Evolutionary conservation across 495 filamentous ascomycete genomes (phyloP).

Genomic region (Diplogelasinospora grovesii): DNA sequence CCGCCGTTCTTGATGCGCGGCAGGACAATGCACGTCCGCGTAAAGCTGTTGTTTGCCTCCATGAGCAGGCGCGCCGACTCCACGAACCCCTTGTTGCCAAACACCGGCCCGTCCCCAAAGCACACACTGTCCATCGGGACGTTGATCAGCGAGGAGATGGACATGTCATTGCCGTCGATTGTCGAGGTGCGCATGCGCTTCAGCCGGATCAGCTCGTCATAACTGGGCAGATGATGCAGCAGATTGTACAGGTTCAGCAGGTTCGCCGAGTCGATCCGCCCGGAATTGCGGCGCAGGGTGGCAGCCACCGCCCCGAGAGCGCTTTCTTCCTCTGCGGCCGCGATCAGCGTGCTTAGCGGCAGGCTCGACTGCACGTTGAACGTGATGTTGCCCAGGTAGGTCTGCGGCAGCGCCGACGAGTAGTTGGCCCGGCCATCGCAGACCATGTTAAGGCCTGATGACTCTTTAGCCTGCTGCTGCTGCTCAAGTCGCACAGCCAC

Average conservation of each 20-base stretch:
- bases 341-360: neutral
- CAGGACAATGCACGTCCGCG: slow-evolving; percentile 6
- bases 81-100: slow-evolving; percentile 7
- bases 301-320: slow-evolving; percentile 2
- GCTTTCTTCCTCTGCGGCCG: slow-evolving; percentile 1
- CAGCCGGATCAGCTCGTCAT: slow-evolving; percentile 1
- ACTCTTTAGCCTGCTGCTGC: neutral
- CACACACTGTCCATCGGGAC: slow-evolving; percentile 8
- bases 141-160: slow-evolving; percentile 10
- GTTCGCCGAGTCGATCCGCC: neutral
- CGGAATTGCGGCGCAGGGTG: slow-evolving; percentile 3
- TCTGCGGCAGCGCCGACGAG: slow-evolving; percentile 4
- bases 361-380: slow-evolving; percentile 1
- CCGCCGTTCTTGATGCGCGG: slow-evolving; percentile 6
- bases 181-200: neutral
- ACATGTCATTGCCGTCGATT: slow-evolving; percentile 3
- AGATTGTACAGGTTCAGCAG: slow-evolving; percentile 9
- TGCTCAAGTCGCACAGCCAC: neutral
- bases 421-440: slow-evolving; percentile 5
- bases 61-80: slow-evolving; percentile 6
- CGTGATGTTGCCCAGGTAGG: slow-evolving; percentile 12
- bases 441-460: neutral
- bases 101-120: slow-evolving; percentile 13
- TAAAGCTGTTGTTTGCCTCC: neutral
- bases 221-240: neutral